phyloP scores from a whole-genome alignment of 2,329 filamentous ascomycete species.

The Aaosphaeria arxii region DNA sequence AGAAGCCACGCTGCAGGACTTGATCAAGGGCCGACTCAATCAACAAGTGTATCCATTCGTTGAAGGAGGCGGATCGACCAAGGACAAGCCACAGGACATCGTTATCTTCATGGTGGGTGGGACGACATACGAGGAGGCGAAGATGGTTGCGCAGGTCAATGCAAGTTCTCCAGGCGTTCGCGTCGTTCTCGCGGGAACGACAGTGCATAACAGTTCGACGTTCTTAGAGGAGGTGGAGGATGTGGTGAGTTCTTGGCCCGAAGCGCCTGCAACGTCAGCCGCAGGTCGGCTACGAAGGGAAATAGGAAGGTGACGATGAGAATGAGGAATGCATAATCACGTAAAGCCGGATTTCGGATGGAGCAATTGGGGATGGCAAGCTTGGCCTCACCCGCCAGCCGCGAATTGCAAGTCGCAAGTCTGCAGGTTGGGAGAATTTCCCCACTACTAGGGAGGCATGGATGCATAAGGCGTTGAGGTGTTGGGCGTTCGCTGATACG shows the following conservation, averaged over 20 bases:
- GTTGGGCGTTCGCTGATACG: no score
- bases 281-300: slow-evolving; percentile 62
- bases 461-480: no score
- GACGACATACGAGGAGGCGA: slow-evolving; percentile 93
- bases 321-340: neutral
- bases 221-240: slow-evolving; percentile 93
- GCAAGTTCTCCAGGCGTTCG: slow-evolving; percentile 83
- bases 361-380: no score
- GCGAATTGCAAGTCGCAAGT: no score
- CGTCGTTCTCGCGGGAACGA: slow-evolving; percentile 85
- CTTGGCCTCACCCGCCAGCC: no score
- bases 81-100: slow-evolving; percentile 95
- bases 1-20: slow-evolving; percentile 82
- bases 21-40: slow-evolving; percentile 86
- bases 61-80: slow-evolving; percentile 79
- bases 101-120: slow-evolving; percentile 93
- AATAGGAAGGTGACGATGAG: slow-evolving; percentile 50
- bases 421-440: no score
- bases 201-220: slow-evolving; percentile 79
- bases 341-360: neutral
- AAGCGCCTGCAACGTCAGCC: slow-evolving; percentile 50
- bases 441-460: no score
- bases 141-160: slow-evolving; percentile 93
- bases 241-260: slow-evolving; percentile 82
- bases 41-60: slow-evolving; percentile 92